A percentile compares a stretch with the other conserved stretches of the same genome.
These are phyloP conservation scores for Juglanconis oblonga DNA, from an alignment of 2,329 filamentous ascomycete species.

Conservation along the genomic window DNA sequence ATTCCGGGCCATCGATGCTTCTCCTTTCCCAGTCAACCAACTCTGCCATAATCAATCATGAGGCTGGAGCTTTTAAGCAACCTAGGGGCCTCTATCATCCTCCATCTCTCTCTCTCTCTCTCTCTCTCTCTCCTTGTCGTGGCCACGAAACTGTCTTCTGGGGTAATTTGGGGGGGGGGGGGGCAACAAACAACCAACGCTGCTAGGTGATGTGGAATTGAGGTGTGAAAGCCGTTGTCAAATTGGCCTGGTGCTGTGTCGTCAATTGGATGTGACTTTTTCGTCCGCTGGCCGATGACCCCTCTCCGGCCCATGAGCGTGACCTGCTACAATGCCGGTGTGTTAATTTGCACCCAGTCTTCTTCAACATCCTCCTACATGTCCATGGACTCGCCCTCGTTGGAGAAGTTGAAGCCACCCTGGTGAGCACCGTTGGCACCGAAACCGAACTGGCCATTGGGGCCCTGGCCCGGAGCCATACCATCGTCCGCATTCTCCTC, in stretches of 20 bases:
- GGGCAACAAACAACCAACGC: conserved; percentile 29
- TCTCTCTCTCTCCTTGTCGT: conserved; percentile 19
- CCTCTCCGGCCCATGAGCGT: not conserved
- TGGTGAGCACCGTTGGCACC: conserved; percentile 64
- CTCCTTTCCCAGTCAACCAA: conserved; percentile 22
- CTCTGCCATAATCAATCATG: conserved; percentile 23
- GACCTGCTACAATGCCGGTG: too few species aligned
- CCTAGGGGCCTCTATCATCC: conserved; percentile 47
- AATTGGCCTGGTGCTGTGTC: conserved; percentile 29
- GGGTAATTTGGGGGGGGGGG: conserved; percentile 3
- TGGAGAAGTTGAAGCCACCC: conserved; percentile 92
- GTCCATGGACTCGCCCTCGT: conserved; percentile 62
- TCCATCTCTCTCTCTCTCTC: conserved; percentile 23
- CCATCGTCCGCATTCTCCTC: conserved; percentile 87
- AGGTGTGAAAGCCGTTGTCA: conserved; percentile 23
- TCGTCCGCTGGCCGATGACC: conserved; percentile 2
- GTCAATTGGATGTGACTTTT: conserved; percentile 16
- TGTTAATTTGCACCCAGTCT: not conserved
- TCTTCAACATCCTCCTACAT: conserved; percentile 46
- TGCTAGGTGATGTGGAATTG: conserved; percentile 29
- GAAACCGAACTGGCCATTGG: conserved; percentile 77
- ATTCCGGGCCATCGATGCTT: conserved; percentile 39
- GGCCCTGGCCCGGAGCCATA: conserved; percentile 66
- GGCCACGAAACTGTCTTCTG: conserved; percentile 11
- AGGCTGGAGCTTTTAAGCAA: conserved; percentile 67